These are phyloP conservation scores for Articulospora tetracladia DNA, from an alignment of 495 filamentous ascomycete species.

Conservation along the genomic window DNA sequence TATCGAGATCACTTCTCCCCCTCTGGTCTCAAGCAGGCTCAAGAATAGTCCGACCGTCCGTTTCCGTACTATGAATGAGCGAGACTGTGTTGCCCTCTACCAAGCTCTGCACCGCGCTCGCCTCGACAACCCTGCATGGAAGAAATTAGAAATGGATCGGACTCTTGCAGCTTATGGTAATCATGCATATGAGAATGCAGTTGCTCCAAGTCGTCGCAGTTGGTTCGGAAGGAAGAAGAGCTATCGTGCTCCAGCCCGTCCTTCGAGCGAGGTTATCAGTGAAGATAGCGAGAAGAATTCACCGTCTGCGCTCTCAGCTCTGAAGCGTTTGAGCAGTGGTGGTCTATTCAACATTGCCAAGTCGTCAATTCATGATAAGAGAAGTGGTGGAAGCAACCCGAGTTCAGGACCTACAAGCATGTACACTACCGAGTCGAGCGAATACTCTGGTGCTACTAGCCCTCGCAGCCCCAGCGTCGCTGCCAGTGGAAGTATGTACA, in stretches of 20 bases:
- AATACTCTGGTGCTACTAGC: slow-evolving; percentile 46
- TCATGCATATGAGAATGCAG: slow-evolving; percentile 18
- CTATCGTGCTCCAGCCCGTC: slow-evolving; percentile 50
- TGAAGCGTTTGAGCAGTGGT: slow-evolving; percentile 37
- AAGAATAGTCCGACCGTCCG: slow-evolving; percentile 56
- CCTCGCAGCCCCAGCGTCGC: slow-evolving; percentile 32
- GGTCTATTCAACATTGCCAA: slow-evolving; percentile 71
- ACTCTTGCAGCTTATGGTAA: slow-evolving; percentile 34
- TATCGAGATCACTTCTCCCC: slow-evolving; percentile 85
- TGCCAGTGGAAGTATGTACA: slow-evolving; percentile 2
- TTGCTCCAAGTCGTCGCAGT: slow-evolving; percentile 25
- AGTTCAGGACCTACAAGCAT: slow-evolving; percentile 53
- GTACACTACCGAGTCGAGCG: slow-evolving; percentile 52
- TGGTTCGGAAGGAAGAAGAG: slow-evolving; percentile 58
- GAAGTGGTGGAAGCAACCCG: slow-evolving; percentile 25
- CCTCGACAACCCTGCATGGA: slow-evolving; percentile 69
- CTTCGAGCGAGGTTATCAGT: slow-evolving; percentile 25
- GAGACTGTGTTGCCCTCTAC: slow-evolving; percentile 80
- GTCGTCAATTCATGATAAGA: slow-evolving; percentile 45
- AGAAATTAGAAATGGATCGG: slow-evolving; percentile 57
- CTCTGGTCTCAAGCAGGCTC: slow-evolving; percentile 64
- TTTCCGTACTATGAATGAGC: slow-evolving; percentile 73
- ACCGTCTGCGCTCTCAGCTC: slow-evolving; percentile 58
- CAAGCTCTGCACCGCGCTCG: slow-evolving; percentile 76
- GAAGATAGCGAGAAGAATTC: slow-evolving; percentile 35